Percentiles rank a stretch among this genome's conserved stretches.
These are phyloP conservation scores for Cladosporium halotolerans DNA, from an alignment of 2,329 filamentous ascomycete genomes.

Conservation along the genomic window DNA sequence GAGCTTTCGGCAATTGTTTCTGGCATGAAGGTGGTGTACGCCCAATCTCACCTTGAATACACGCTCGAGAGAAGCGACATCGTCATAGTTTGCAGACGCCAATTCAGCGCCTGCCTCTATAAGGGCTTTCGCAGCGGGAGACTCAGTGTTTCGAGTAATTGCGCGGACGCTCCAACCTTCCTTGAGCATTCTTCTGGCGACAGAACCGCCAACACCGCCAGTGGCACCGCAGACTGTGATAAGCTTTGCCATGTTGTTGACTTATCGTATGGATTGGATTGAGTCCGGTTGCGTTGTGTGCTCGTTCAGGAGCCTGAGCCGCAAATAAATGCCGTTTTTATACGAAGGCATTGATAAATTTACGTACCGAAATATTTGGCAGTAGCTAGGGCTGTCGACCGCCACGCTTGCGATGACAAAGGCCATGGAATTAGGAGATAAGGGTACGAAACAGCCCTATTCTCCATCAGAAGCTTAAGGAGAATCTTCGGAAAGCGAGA, in stretches of 20 bases:
- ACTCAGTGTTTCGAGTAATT: slow-evolving; percentile 21
- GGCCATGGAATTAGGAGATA: no score
- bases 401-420: no score
- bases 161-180: slow-evolving; percentile 21
- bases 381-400: no score
- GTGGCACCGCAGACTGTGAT: slow-evolving; percentile 10
- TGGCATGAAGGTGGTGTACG: neutral
- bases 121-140: slow-evolving; percentile 19
- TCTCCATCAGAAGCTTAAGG: no score
- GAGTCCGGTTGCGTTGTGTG: no score
- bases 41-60: slow-evolving; percentile 12
- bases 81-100: slow-evolving; percentile 15
- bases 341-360: no score
- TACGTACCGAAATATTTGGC: no score
- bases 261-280: neutral
- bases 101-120: slow-evolving; percentile 16
- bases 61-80: slow-evolving; percentile 13
- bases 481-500: no score
- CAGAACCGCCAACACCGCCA: slow-evolving; percentile 19
- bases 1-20: neutral
- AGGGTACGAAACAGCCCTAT: no score
- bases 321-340: no score
- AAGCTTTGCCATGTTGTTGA: slow-evolving; percentile 12
- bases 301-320: no score
- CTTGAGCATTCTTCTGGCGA: slow-evolving; percentile 18